These are phyloP conservation scores for Leucosporidium yakuticum DNA, from an alignment of 768 basidiomycete genomes.

Conservation along the genomic window DNA sequence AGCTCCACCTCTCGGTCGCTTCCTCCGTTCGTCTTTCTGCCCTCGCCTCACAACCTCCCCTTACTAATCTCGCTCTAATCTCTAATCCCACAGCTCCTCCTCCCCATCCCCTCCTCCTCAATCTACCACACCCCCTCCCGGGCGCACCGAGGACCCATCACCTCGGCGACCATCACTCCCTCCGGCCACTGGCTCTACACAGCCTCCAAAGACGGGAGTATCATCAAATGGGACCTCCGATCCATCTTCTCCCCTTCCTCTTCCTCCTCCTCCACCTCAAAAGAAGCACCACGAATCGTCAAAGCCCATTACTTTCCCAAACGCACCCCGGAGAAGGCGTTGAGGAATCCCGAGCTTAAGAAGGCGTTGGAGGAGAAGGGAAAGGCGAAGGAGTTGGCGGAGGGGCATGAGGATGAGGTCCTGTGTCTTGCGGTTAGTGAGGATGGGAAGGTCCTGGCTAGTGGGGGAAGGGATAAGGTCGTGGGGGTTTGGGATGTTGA, in stretches of 20 bases:
- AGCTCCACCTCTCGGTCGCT: slow-evolving; percentile 73
- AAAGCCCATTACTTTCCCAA: slow-evolving; percentile 39
- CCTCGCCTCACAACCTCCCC: background rate
- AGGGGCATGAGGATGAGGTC: slow-evolving; percentile 83
- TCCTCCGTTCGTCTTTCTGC: slow-evolving; percentile 44
- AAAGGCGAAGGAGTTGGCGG: slow-evolving; percentile 41
- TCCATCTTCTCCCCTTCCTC: slow-evolving; percentile 47
- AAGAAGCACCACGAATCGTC: slow-evolving; percentile 25
- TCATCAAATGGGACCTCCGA: slow-evolving; percentile 73
- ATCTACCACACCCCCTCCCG: slow-evolving; percentile 49
- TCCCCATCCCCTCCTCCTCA: slow-evolving; percentile 46
- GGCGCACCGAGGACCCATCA: slow-evolving; percentile 72
- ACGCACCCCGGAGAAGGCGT: slow-evolving; percentile 6
- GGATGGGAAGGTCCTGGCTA: slow-evolving; percentile 78
- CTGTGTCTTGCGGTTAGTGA: slow-evolving; percentile 73
- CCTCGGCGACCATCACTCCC: slow-evolving; percentile 70
- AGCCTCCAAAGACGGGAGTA: slow-evolving; percentile 80
- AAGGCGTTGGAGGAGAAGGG: slow-evolving; percentile 43
- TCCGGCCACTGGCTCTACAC: slow-evolving; percentile 74
- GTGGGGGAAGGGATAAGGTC: slow-evolving; percentile 74
- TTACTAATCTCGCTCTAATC: slow-evolving; percentile 7
- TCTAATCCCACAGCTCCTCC: slow-evolving; percentile 9
- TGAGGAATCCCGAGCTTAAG: slow-evolving; percentile 17
- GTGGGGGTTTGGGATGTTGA: slow-evolving; percentile 76
- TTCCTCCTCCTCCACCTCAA: slow-evolving; percentile 43